Evolutionary conservation across 2,329 filamentous ascomycete genomes (phyloP).

Genomic region (Diaporthe caulivora): DNA sequence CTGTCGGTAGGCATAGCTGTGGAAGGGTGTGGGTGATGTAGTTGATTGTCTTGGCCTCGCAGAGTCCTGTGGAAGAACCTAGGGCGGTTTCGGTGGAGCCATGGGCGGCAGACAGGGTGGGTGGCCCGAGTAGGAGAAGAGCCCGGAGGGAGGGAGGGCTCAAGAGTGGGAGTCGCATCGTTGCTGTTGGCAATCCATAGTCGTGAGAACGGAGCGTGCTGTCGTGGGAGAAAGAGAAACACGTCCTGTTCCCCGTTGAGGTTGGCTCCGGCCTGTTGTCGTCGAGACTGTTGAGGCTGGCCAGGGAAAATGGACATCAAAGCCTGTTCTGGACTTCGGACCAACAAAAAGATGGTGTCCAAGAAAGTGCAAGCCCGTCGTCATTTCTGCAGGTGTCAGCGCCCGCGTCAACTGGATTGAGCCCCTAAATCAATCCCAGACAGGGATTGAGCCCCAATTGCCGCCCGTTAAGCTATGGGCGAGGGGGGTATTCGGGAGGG

Average conservation of each 20-base stretch:
- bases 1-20: constrained; percentile 79
- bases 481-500: background rate
- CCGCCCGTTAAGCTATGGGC: constrained; percentile 18
- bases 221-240: background rate
- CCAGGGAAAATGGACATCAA: background rate
- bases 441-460: constrained; percentile 22
- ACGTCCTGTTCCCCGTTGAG: background rate
- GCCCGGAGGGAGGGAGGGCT: constrained; percentile 23
- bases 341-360: background rate
- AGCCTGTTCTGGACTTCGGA: constrained; percentile 5
- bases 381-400: constrained; percentile 30
- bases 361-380: constrained; percentile 30
- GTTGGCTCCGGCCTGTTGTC: constrained; percentile 17
- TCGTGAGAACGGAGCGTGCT: background rate
- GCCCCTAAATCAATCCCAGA: constrained; percentile 29
- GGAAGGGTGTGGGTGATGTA: constrained; percentile 84
- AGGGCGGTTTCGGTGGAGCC: constrained; percentile 22
- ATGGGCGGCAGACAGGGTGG: constrained; percentile 15
- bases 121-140: constrained; percentile 17
- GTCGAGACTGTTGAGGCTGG: constrained; percentile 12
- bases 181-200: constrained; percentile 38
- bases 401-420: constrained; percentile 10
- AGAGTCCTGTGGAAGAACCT: constrained; percentile 49
- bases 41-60: constrained; percentile 77
- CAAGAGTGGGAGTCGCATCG: constrained; percentile 33